A percentile compares a stretch with the other conserved stretches of the same genome.
These are phyloP conservation scores for Irpex lacteus DNA, from an alignment of 1,284 basidiomycete species.

Conservation along the genomic window DNA sequence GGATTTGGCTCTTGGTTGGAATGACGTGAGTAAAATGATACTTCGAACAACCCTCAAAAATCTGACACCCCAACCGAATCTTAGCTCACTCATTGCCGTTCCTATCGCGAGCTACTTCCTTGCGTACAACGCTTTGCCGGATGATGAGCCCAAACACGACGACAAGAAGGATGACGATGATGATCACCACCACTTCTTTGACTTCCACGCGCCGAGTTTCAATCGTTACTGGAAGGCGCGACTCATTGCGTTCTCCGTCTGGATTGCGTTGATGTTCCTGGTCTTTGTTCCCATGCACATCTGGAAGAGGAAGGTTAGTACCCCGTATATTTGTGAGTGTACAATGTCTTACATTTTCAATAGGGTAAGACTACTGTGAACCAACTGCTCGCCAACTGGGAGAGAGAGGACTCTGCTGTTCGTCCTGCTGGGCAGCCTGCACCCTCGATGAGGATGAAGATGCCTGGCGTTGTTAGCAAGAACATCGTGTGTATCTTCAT, in stretches of 20 bases:
- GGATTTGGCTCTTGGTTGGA: constrained; percentile 38
- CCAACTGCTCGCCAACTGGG: constrained; percentile 41
- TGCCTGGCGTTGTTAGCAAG: constrained; percentile 40
- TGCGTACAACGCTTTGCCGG: constrained; percentile 30
- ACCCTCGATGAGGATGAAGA: constrained; percentile 44
- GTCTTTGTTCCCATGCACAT: constrained; percentile 42
- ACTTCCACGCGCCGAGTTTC: constrained; percentile 18
- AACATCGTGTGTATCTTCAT: constrained; percentile 34
- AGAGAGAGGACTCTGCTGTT: constrained; percentile 36
- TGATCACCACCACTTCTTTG: constrained; percentile 8
- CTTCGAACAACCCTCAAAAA: neutral
- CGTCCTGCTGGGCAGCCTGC: constrained; percentile 28
- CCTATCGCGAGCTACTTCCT: constrained; percentile 40
- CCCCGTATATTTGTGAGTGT: neutral
- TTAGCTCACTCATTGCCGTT: constrained; percentile 38
- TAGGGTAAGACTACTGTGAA: constrained; percentile 45
- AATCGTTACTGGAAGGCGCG: constrained; percentile 35
- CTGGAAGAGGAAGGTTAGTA: constrained; percentile 47
- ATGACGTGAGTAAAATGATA: constrained; percentile 37
- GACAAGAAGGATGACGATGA: constrained; percentile 9
- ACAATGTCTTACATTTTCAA: neutral
- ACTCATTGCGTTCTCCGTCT: constrained; percentile 35
- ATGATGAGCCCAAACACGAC: constrained; percentile 13
- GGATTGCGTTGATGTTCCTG: constrained; percentile 37
- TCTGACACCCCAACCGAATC: neutral